A percentile compares a stretch with the other conserved stretches of the same genome.
Conservation (phyloP, 805 yeast species). For the Lachancea sp. region DNA sequence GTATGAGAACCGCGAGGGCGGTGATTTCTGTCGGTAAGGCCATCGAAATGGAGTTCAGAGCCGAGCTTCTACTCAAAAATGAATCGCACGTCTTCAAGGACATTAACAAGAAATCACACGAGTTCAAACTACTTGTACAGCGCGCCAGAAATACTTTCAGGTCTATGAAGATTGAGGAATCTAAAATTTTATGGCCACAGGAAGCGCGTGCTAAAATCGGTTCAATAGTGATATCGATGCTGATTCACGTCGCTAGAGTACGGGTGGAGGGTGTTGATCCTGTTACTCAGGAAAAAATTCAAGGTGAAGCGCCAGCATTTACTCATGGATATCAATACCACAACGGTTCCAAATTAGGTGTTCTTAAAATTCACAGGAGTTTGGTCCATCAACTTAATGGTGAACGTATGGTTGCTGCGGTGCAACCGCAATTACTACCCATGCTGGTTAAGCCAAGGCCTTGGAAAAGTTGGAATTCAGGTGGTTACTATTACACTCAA, state of each 20-base stretch:
- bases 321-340: constrained; percentile 80
- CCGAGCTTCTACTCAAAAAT: constrained; percentile 54
- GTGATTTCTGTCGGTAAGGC: constrained; percentile 78
- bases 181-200: constrained; percentile 48
- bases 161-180: constrained; percentile 33
- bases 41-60: constrained; percentile 74
- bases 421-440: constrained; percentile 83
- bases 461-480: constrained; percentile 76
- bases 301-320: constrained; percentile 82
- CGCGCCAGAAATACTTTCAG: constrained; percentile 35
- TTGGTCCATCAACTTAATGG: constrained; percentile 62
- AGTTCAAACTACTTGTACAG: constrained; percentile 37
- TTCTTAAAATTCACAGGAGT: constrained; percentile 65
- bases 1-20: constrained; percentile 78
- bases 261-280: constrained; percentile 80
- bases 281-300: constrained; percentile 55
- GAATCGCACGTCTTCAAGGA: constrained; percentile 53
- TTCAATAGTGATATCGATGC: constrained; percentile 63
- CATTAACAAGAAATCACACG: constrained; percentile 42
- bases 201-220: constrained; percentile 67
- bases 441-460: constrained; percentile 89
- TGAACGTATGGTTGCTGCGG: constrained; percentile 54
- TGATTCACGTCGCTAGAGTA: constrained; percentile 78
- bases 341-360: constrained; percentile 74
- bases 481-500: constrained; percentile 73